A percentile compares a stretch with the other conserved stretches of the same genome.
Evolutionary conservation across 192 early-diverging fungal genomes (phyloP).

Genomic region (Phycomyces nitens): DNA sequence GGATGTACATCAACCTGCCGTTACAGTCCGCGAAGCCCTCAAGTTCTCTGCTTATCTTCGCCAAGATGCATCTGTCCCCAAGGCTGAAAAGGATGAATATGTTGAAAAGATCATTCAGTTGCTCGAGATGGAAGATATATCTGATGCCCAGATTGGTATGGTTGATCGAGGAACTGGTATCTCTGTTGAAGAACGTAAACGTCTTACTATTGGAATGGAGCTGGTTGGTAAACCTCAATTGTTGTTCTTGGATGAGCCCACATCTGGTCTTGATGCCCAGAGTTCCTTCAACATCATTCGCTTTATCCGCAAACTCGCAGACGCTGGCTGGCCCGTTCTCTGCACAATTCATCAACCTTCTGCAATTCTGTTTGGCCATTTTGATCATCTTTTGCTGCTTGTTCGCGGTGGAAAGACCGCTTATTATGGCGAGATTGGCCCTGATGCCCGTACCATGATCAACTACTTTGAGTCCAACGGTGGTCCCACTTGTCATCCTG

Average conservation of each 20-base stretch:
- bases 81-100: slow-evolving; percentile 45
- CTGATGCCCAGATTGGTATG: slow-evolving; percentile 53
- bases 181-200: slow-evolving; percentile 78
- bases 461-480: slow-evolving; percentile 74
- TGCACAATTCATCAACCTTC: slow-evolving; percentile 89
- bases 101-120: slow-evolving; percentile 51
- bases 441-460: slow-evolving; percentile 59
- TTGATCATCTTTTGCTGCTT: slow-evolving; percentile 79
- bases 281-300: slow-evolving; percentile 71
- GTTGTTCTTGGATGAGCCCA: slow-evolving; percentile 75
- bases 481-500: slow-evolving; percentile 56
- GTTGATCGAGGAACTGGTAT: slow-evolving; percentile 59
- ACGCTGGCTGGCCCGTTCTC: slow-evolving; percentile 65
- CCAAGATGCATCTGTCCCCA: slow-evolving; percentile 52
- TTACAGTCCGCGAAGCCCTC: slow-evolving; percentile 91
- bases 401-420: slow-evolving; percentile 76
- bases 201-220: slow-evolving; percentile 81
- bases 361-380: slow-evolving; percentile 79
- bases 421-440: slow-evolving; percentile 80
- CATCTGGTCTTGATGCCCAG: slow-evolving; percentile 75
- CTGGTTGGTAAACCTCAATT: slow-evolving; percentile 76
- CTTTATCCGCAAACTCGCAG: slow-evolving; percentile 65
- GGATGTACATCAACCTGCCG: slow-evolving; percentile 79
- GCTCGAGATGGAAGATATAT: slow-evolving; percentile 60
- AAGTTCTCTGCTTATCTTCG: slow-evolving; percentile 75